Evolutionary conservation across 768 basidiomycete genomes (phyloP).

Genomic region (Cystobasidium tubakii): DNA sequence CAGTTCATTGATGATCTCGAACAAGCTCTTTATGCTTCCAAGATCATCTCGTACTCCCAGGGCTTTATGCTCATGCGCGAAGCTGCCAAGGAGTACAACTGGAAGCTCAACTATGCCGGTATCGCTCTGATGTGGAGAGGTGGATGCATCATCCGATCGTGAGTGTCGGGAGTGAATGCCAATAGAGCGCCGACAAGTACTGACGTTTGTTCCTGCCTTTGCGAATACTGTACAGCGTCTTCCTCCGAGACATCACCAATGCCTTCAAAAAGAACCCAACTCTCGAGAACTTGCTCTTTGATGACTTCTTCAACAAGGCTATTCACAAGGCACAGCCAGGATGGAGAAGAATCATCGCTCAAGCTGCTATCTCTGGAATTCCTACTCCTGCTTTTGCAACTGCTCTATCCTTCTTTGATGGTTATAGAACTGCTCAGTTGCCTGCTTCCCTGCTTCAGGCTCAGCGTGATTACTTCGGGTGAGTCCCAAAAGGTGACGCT

Average conservation of each 20-base stretch:
- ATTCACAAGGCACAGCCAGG: conserved; percentile 70
- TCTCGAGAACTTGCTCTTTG: conserved; percentile 87
- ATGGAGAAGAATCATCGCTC: conserved; percentile 94
- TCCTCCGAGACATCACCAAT: conserved; percentile 82
- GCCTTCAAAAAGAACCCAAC: conserved; percentile 79
- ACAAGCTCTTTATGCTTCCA: conserved; percentile 97
- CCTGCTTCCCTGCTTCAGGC: conserved; percentile 93
- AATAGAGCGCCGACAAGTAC: neutral
- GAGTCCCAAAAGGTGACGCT: conserved; percentile 45
- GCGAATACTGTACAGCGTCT: conserved; percentile 59
- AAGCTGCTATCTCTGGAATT: conserved; percentile 94
- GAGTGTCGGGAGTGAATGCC: neutral
- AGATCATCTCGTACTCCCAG: conserved; percentile 85
- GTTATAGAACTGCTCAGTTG: conserved; percentile 89
- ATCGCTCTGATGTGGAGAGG: conserved; percentile 99
- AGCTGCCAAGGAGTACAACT: conserved; percentile 80
- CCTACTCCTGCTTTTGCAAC: conserved; percentile 97
- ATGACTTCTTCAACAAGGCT: conserved; percentile 97
- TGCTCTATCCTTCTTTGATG: conserved; percentile 96
- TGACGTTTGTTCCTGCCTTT: neutral
- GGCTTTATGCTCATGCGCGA: conserved; percentile 99
- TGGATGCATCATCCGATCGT: conserved; percentile 95
- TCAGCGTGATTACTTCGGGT: conserved; percentile 97
- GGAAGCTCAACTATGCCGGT: conserved; percentile 95
- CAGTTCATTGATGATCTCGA: conserved; percentile 99